Base-by-base conservation (phyloP, 495 filamentous ascomycete species). In the Aspergillus saccharolyticus region DNA sequence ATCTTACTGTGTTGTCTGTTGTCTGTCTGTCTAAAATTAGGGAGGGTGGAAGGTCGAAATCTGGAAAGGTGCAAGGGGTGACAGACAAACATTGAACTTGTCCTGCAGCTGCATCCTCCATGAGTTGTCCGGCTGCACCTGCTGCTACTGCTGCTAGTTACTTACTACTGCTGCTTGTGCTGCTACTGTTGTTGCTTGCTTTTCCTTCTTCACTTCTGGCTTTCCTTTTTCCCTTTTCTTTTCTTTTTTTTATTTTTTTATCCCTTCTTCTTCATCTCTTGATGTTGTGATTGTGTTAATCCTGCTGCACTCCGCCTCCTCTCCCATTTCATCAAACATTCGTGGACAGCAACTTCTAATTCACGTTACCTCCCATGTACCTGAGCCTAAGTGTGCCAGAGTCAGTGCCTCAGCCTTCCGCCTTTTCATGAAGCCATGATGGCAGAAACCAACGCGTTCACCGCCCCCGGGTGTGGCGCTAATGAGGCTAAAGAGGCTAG, bases 41-140 rank as follows among this genome's bases (percentile, higher is more conserved):
- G 54, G 21, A n/a, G n/a, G 14, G 22, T 30, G 20, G 14, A 39
- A 15, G 33, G 30, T 48, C 49, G 28, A 45, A 61, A 55, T 54
- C 52, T 60, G 42, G 17, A 57, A n/a, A 53, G 43, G 57, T 63
- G 64, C 64, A 66, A 66, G 64, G 64, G 64, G 58, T 48, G 25
- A n/a, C n/a, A 17, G 19, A 53, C 43, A 49, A 60, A 3, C 4
- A 24, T 59, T 57, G 57, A 49, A 49, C 53, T 60, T 43, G n/a
- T n/a, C 58, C 52, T 66, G 57, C 60, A 60, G 57, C 57, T 66
- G 60, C 60, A 60, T 45, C 44, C 50, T 25, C 52, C 52, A 55
- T 28, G 25, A 28, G 25, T 28, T 28, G 25, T 28, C 42, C 52
- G 55, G 44, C 21, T 17, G 39, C 30, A 53, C 24, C 45, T 17